phyloP scores from a whole-genome alignment of 768 basidiomycete genomes.

The Psilocybe cyanescens region DNA sequence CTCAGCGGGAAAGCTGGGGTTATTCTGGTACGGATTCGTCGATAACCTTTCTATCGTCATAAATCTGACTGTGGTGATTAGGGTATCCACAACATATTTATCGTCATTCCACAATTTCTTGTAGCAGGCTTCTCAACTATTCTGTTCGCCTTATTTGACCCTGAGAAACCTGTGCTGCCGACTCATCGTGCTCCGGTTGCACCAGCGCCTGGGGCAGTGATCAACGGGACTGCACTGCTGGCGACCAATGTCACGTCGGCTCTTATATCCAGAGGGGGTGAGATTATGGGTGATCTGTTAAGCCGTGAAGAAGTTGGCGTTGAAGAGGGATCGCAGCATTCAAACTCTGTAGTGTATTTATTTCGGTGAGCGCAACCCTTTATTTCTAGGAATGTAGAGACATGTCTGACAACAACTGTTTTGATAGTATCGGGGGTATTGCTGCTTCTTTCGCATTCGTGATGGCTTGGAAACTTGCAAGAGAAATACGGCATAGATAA shows the following conservation, averaged over 20 bases:
- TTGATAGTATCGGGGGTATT: slow-evolving; percentile 27
- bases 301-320: slow-evolving; percentile 10
- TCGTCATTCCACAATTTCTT: slow-evolving; percentile 94
- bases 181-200: slow-evolving; percentile 32
- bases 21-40: slow-evolving; percentile 62
- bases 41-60: no score
- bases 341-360: slow-evolving; percentile 80
- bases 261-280: slow-evolving; percentile 13
- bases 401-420: neutral
- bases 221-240: slow-evolving; percentile 20
- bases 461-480: slow-evolving; percentile 31
- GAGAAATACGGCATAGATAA: slow-evolving; percentile 28
- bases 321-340: slow-evolving; percentile 31
- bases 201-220: slow-evolving; percentile 23
- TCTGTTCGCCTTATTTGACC: slow-evolving; percentile 86
- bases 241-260: slow-evolving; percentile 16
- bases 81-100: slow-evolving; percentile 95
- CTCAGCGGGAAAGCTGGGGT: slow-evolving; percentile 87
- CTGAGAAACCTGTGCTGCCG: slow-evolving; percentile 48
- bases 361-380: slow-evolving; percentile 61
- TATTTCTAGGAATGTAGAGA: neutral
- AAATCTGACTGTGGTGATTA: slow-evolving; percentile 26
- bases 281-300: neutral
- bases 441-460: slow-evolving; percentile 33
- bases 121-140: slow-evolving; percentile 86